These are phyloP conservation scores for Helianthus tuberosus DNA, from an alignment of 129 eudicot species.

Conservation along the genomic window DNA sequence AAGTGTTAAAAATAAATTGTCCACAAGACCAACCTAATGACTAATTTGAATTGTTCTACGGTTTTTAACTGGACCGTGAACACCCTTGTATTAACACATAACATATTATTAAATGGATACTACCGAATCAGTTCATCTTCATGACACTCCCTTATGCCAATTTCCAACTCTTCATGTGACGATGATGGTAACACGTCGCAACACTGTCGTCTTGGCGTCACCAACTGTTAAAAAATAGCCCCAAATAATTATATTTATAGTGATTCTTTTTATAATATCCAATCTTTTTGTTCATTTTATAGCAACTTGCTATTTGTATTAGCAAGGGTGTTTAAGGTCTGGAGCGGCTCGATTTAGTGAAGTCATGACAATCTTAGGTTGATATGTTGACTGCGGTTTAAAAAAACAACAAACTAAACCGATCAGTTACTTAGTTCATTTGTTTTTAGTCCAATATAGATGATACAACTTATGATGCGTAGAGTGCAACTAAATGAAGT, in stretches of 20 bases:
- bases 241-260: not conserved
- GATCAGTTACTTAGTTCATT: too few relatives aligned
- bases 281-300: not conserved
- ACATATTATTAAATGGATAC: not conserved
- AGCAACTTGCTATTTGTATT: not conserved
- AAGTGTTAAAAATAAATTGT: too few relatives aligned
- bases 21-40: too few relatives aligned
- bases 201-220: slow-evolving; percentile 80
- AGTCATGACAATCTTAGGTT: too few relatives aligned
- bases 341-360: too few relatives aligned
- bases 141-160: slow-evolving; percentile 64
- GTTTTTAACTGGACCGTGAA: too few relatives aligned
- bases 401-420: too few relatives aligned
- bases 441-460: too few relatives aligned
- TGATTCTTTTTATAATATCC: not conserved
- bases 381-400: not conserved
- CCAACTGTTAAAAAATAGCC: slow-evolving; percentile 44
- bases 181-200: slow-evolving; percentile 67
- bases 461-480: too few relatives aligned
- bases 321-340: too few relatives aligned
- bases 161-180: slow-evolving; percentile 41
- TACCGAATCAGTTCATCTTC: slow-evolving; percentile 58
- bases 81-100: not conserved
- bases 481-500: too few relatives aligned
- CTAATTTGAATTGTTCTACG: too few relatives aligned